These are phyloP conservation scores for Ophiostoma montium DNA, from an alignment of 2,329 filamentous ascomycete species.

Conservation along the genomic window DNA sequence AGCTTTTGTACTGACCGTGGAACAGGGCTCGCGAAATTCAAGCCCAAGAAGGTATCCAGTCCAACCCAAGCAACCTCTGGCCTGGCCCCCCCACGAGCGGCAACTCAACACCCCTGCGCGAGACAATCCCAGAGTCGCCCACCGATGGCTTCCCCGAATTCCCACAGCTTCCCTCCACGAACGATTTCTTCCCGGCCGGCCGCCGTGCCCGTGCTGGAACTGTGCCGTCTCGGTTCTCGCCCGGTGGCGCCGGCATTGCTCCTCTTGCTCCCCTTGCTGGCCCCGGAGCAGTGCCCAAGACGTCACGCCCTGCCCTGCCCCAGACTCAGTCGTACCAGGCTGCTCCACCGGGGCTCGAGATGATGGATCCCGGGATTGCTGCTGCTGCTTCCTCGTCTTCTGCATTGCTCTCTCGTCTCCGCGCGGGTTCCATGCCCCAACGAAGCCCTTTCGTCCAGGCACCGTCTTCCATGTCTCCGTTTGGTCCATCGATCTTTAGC, in stretches of 20 bases:
- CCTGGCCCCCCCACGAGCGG: conserved; percentile 92
- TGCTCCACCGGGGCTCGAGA: conserved; percentile 39
- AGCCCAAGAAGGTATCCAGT: conserved; percentile 77
- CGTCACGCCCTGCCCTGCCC: conserved; percentile 72
- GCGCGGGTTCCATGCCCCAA: conserved; percentile 90
- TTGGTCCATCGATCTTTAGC: conserved; percentile 82
- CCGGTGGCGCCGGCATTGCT: conserved; percentile 51
- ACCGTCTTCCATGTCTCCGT: conserved; percentile 49
- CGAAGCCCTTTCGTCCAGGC: conserved; percentile 49
- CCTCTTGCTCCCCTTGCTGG: conserved; percentile 40
- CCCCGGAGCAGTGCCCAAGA: conserved; percentile 45
- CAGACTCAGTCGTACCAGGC: conserved; percentile 69
- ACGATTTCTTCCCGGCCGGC: conserved; percentile 50
- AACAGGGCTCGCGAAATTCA: conserved; percentile 85
- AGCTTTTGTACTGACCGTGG: background rate
- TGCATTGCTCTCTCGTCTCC: conserved; percentile 66
- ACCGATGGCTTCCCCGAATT: conserved; percentile 93
- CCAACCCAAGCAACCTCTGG: conserved; percentile 61
- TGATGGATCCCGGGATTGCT: conserved; percentile 22
- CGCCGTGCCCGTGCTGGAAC: conserved; percentile 84
- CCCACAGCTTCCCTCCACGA: conserved; percentile 53
- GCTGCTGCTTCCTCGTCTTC: conserved; percentile 36
- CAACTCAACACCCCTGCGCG: conserved; percentile 87
- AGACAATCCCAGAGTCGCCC: conserved; percentile 94
- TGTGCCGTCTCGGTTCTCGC: conserved; percentile 86